Conservation (phyloP, 1,284 basidiomycete species). For the Puccinia polysora region DNA sequence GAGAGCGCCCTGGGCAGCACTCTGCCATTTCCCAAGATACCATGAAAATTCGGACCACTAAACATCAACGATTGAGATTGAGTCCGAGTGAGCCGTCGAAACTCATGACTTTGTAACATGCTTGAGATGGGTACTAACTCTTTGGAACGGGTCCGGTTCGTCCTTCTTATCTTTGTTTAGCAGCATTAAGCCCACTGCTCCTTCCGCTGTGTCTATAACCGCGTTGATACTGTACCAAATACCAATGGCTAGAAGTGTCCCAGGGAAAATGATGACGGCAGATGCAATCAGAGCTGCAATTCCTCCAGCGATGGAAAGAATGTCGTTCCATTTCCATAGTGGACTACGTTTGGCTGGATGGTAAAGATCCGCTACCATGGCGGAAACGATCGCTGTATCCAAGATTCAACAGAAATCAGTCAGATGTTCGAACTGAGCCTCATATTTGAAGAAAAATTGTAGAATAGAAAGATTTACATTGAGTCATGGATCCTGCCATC, state of each 20-base stretch:
- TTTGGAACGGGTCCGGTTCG: conserved; percentile 25
- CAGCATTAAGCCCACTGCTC: conserved; percentile 24
- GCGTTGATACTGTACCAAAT: conserved; percentile 31
- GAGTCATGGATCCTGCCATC: conserved; percentile 27
- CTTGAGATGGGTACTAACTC: conserved; percentile 2
- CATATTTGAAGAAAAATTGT: not conserved
- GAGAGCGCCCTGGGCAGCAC: conserved; percentile 22
- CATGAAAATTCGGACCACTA: conserved; percentile 40
- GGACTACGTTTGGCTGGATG: conserved; percentile 30
- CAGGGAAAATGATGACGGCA: conserved; percentile 23
- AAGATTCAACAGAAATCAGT: not conserved
- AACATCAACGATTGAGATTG: not conserved
- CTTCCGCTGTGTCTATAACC: conserved; percentile 17
- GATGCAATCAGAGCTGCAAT: conserved; percentile 31
- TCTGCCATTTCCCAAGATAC: conserved; percentile 35
- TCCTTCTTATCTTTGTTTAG: conserved; percentile 17
- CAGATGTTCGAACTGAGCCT: too few relatives aligned
- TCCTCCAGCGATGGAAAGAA: conserved; percentile 24
- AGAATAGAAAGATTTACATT: not conserved
- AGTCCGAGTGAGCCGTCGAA: too few relatives aligned
- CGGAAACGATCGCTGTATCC: conserved; percentile 24
- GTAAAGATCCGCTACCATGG: conserved; percentile 32
- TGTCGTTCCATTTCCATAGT: conserved; percentile 31
- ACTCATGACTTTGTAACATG: too few relatives aligned
- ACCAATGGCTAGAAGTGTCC: conserved; percentile 24